These are phyloP conservation scores for Pseudodiploospora longispora DNA, from an alignment of 2,329 filamentous ascomycete genomes.

Conservation along the genomic window DNA sequence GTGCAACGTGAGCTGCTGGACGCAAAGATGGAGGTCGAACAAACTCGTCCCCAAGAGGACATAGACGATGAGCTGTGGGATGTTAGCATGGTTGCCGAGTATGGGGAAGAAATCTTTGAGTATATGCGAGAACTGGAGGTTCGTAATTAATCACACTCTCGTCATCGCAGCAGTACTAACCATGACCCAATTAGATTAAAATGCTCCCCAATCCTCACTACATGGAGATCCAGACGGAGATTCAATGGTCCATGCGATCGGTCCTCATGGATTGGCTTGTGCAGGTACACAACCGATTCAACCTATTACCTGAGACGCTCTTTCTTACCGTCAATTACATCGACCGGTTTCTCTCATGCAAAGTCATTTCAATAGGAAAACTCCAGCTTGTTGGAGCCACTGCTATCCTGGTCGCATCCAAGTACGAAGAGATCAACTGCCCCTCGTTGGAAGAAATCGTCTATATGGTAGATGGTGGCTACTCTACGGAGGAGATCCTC, in stretches of 20 bases:
- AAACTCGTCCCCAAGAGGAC: conserved; percentile 62
- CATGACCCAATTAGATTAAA: conserved; percentile 44
- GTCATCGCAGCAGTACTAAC: conserved; percentile 3
- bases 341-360: conserved; percentile 88
- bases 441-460: conserved; percentile 92
- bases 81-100: conserved; percentile 95
- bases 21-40: conserved; percentile 58
- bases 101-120: conserved; percentile 88
- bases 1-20: conserved; percentile 64
- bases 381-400: conserved; percentile 94
- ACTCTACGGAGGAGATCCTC: conserved; percentile 82
- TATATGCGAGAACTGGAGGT: conserved; percentile 91
- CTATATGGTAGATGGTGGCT: conserved; percentile 95
- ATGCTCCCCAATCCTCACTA: conserved; percentile 88
- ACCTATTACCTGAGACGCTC: conserved; percentile 83
- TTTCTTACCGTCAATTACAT: conserved; percentile 96
- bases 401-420: conserved; percentile 89
- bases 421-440: conserved; percentile 98
- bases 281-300: conserved; percentile 89
- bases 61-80: conserved; percentile 86
- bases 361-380: conserved; percentile 91
- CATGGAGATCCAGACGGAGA: conserved; percentile 96
- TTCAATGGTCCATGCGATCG: conserved; percentile 97
- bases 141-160: conserved; percentile 20
- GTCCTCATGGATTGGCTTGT: conserved; percentile 98